Evolutionary conservation across 345 rosid species (phyloP).

Genomic region (Brassica napus): Da-Ae NC_063448.1:53360501-53361000

Average conservation of each 20-base stretch:
- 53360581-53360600: too few relatives aligned
- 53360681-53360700: slow-evolving; percentile 22
- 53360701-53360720: slow-evolving; percentile 24
- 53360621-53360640: neutral
- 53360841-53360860: slow-evolving; percentile 20
- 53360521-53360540: too few relatives aligned
- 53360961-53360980: slow-evolving; percentile 29
- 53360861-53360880: slow-evolving; percentile 8
- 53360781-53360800: slow-evolving; percentile 16
- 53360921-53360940: neutral
- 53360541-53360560: too few relatives aligned
- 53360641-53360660: slow-evolving; percentile 13
- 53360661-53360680: slow-evolving; percentile 24
- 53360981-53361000: slow-evolving; percentile 29
- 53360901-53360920: slow-evolving; percentile 23
- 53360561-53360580: too few relatives aligned
- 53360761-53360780: slow-evolving; percentile 18
- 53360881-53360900: slow-evolving; percentile 10
- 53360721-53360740: slow-evolving; percentile 22
- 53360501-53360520: too few relatives aligned
- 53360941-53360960: neutral
- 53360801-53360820: slow-evolving; percentile 23
- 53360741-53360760: slow-evolving; percentile 25
- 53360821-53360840: neutral
- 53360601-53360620: neutral